phyloP scores from a whole-genome alignment of 495 filamentous ascomycete species.

The Peziza echinospora region DNA sequence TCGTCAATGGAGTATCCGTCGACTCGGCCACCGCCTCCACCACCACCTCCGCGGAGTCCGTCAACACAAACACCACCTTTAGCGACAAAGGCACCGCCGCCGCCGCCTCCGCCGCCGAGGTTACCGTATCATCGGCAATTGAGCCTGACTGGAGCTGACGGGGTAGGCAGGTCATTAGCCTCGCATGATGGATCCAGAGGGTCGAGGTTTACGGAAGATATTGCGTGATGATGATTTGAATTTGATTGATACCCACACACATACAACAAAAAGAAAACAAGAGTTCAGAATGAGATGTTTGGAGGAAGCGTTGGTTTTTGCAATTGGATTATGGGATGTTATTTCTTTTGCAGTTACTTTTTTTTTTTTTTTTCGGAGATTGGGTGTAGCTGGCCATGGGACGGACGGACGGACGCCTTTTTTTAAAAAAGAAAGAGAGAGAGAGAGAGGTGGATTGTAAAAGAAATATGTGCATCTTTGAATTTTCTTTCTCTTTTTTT shows the following conservation, averaged over 20 bases:
- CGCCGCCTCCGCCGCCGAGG: constrained; percentile 11
- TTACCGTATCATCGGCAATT: constrained; percentile 2
- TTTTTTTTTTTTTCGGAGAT: too few species aligned
- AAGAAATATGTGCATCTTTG: not conserved
- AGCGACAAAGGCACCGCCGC: constrained; percentile 6
- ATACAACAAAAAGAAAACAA: too few species aligned
- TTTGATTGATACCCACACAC: too few species aligned
- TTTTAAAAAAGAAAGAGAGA: too few species aligned
- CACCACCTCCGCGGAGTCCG: constrained; percentile 1
- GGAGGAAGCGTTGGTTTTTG: not conserved
- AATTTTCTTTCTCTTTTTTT: not conserved
- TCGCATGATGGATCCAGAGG: constrained; percentile 19
- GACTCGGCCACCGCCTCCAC: constrained; percentile 5
- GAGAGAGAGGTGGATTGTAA: not conserved
- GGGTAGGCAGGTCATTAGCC: constrained; percentile 16
- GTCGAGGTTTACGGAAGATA: constrained; percentile 19
- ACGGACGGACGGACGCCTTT: too few species aligned
- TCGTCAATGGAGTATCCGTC: constrained; percentile 4
- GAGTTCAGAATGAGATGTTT: not conserved
- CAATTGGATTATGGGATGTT: not conserved
- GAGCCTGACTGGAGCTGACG: constrained; percentile 14
- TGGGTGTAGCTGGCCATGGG: too few species aligned
- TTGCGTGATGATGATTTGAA: constrained; percentile 17
- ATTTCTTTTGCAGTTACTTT: not conserved
- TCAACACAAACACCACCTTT: constrained; percentile 11